Base-by-base conservation (phyloP, 768 basidiomycete species). In the Podaxis sp. region DNA sequence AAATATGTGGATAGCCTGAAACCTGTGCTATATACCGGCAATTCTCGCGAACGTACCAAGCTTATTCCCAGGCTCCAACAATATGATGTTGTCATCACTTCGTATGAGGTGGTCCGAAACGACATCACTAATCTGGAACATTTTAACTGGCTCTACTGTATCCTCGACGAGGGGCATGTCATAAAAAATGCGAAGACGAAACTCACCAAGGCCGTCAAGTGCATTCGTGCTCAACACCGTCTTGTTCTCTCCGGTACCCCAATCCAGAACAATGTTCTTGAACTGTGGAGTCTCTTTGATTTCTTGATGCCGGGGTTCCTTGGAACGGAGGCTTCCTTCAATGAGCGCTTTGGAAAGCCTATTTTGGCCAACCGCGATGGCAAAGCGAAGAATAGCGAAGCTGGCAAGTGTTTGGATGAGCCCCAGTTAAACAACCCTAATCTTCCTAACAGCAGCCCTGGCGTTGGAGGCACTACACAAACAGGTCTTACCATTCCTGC, bases 171-270 rank as follows among this genome's bases (percentile, higher is more conserved):
- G 76, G 97, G 97, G 0, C 97, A 99, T 73, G 86, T 98, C 65
- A 98, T 99, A 76, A 98, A 98, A 81, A 99, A 98, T 70, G 90
- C 93, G 38, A 98, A 96, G 76, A 98, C 97, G 23, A 98, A 98
- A 73, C 82, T 99, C 40, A 95, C 96, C 0, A 94, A 95, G 71
- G 95, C 97, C 1, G 92, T 98, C 67, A 99, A 99, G 73, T 83
- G 80, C 61, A 82, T 98, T 48, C 85, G 83, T 57, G 93, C 96
- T 0, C 89, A 95, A 61, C 97, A 99, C 74, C 88, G 97, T 23
- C 79, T 99, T 21, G 91, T 99, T 68, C 79, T 99, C 2, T 97
- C 95, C 0, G 97, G 97, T 38, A 99, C 97, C 5, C 97, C 97
- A 0, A 98, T 99, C 61, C 97, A 99, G 75, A 99, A 99, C 72